phyloP scores from a whole-genome alignment of 2,329 filamentous ascomycete species.

The Paraphoma sp. region DNA sequence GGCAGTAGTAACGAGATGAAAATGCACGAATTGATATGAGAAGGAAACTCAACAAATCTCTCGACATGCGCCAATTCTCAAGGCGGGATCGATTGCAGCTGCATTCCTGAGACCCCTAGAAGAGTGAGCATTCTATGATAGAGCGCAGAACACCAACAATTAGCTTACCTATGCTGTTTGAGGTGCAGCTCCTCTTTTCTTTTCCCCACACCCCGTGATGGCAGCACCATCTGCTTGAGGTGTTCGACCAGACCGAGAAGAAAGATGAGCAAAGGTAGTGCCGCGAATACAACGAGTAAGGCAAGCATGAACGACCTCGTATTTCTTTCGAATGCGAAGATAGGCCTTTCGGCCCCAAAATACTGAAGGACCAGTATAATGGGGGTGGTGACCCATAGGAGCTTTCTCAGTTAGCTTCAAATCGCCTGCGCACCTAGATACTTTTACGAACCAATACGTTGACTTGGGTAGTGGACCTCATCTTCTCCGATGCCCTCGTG shows the following conservation, averaged over 20 bases:
- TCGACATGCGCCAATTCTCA: too few species aligned
- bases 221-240: neutral
- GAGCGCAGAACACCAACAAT: too few species aligned
- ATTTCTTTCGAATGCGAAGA: slow-evolving; percentile 7
- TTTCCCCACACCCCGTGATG: too few species aligned
- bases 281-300: too few species aligned
- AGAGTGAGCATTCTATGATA: too few species aligned
- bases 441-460: slow-evolving; percentile 5
- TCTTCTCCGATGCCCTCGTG: slow-evolving; percentile 5
- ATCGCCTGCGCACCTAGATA: neutral
- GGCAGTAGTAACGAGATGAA: too few species aligned
- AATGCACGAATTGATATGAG: too few species aligned
- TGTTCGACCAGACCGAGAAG: neutral
- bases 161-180: too few species aligned
- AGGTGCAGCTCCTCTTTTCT: too few species aligned
- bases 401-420: neutral
- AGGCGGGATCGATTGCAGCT: too few species aligned
- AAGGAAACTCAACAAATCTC: too few species aligned
- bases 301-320: slow-evolving; percentile 3
- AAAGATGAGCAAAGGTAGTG: neutral
- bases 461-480: slow-evolving; percentile 7
- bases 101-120: too few species aligned
- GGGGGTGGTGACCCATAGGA: slow-evolving; percentile 7
- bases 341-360: slow-evolving; percentile 6
- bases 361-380: slow-evolving; percentile 10